phyloP scores from a whole-genome alignment of 179 eudicot species.

The Pouteria campechiana region DNA sequence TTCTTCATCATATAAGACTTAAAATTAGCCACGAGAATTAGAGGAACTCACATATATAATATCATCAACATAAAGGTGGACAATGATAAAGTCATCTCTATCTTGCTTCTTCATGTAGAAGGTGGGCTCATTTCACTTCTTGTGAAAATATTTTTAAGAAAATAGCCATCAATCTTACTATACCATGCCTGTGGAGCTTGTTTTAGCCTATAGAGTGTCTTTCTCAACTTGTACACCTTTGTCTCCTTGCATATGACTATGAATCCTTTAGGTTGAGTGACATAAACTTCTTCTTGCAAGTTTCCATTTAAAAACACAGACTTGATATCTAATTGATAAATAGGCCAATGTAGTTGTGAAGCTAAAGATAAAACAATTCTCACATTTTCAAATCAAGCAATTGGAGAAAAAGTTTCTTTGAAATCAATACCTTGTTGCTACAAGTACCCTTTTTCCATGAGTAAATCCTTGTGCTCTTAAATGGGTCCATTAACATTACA shows the following conservation, averaged over 20 bases:
- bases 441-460: not conserved
- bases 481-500: not conserved
- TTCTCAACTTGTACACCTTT: not conserved
- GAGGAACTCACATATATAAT: not conserved
- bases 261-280: not conserved
- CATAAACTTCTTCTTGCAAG: no score
- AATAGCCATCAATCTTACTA: no score
- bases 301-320: no score
- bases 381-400: not conserved
- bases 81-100: not conserved
- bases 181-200: not conserved
- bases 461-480: not conserved
- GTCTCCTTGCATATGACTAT: not conserved
- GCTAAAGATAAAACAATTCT: not conserved
- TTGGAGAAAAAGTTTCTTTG: not conserved
- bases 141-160: no score
- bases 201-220: not conserved
- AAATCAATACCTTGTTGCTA: not conserved
- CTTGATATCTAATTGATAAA: not conserved
- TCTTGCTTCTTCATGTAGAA: not conserved
- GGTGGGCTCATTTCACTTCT: not conserved
- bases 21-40: not conserved
- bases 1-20: not conserved
- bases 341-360: not conserved
- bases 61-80: conserved; percentile 1